Conservation (phyloP, 164 flowering plant genomes). For the Nymphaea colorata region DNA sequence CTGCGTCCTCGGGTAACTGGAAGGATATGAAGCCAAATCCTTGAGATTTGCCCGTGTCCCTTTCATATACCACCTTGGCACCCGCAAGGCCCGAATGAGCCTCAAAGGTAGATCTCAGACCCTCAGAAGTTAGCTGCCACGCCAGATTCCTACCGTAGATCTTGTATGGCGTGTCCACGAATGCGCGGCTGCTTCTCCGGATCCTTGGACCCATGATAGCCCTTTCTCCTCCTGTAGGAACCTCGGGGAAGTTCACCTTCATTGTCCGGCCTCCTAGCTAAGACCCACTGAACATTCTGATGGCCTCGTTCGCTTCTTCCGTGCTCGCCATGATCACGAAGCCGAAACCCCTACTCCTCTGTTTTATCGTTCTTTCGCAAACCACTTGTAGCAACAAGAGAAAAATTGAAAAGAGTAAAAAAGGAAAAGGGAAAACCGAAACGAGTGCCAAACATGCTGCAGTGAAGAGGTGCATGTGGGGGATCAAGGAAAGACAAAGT, state of each 20-base stretch:
- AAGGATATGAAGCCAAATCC: conserved; percentile 86
- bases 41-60: conserved; percentile 57
- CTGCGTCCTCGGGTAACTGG: conserved; percentile 39
- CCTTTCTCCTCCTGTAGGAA: conserved; percentile 82
- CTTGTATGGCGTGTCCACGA: conserved; percentile 75
- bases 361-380: conserved; percentile 36
- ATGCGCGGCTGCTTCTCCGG: conserved; percentile 36
- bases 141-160: conserved; percentile 85
- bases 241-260: conserved; percentile 92
- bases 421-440: conserved; percentile 2
- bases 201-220: conserved; percentile 63
- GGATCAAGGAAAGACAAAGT: not conserved
- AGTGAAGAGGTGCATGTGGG: not conserved
- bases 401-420: not conserved
- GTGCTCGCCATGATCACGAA: conserved; percentile 73
- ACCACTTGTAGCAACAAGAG: conserved; percentile 44
- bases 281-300: conserved; percentile 68
- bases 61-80: conserved; percentile 68
- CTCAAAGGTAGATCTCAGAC: conserved; percentile 50
- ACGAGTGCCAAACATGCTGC: not conserved
- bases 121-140: conserved; percentile 68
- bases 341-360: conserved; percentile 81
- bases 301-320: conserved; percentile 73
- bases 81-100: conserved; percentile 54
- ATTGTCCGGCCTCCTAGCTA: conserved; percentile 74